Base-by-base conservation (phyloP, 805 yeast species). In the Hanseniaspora mollemarum region DNA sequence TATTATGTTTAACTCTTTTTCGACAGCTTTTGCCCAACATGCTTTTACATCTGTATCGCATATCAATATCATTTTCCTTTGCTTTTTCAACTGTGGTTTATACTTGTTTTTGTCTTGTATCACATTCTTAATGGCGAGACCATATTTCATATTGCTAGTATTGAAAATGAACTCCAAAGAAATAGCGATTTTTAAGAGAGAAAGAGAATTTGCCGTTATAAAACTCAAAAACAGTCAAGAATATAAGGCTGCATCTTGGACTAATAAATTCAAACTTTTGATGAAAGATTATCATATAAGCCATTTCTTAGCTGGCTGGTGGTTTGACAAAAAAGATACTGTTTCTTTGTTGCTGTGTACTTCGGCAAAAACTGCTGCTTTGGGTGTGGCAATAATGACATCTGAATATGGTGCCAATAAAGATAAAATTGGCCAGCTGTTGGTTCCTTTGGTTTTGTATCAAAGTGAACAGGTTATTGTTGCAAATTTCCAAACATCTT, bases 331-430 rank as follows among this genome's bases (percentile, higher is more conserved):
- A 57, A 64, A 69, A 46, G 95, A 87, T 59, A 77, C 95, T 0
- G 84, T 85, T 32, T 73, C 88, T 12, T 74, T 87, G 46, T 75
- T 87, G 82, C 72, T 86, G 53, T 85, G 95, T 65, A 95, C 94
- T 10, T 90, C 94, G 4, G 95, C 96, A 1, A 87, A 87, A 64
- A 87, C 95, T 0, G 95, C 94, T 0, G 95, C 95, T 0, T 69
- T 87, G 46, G 96, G 95, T 33, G 94, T 87, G 3, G 83, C 94
- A 1, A 69, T 87, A 46, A 72, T 83, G n/a, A 72, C 87, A 1
- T 77, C 90, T 0, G 90, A 83, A 62, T 87, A 85, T 62, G 94
- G 94, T 15, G 65, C 75, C 4, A 59, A 72, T 41, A 77, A 75
- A 57, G 69, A 73, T 9, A 70, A 77, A 56, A 67, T 86, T 55